A percentile compares a stretch with the other conserved stretches of the same genome.
These are phyloP conservation scores for Xylariaceae sp. DNA, from an alignment of 2,329 filamentous ascomycete species.

Conservation along the genomic window DNA sequence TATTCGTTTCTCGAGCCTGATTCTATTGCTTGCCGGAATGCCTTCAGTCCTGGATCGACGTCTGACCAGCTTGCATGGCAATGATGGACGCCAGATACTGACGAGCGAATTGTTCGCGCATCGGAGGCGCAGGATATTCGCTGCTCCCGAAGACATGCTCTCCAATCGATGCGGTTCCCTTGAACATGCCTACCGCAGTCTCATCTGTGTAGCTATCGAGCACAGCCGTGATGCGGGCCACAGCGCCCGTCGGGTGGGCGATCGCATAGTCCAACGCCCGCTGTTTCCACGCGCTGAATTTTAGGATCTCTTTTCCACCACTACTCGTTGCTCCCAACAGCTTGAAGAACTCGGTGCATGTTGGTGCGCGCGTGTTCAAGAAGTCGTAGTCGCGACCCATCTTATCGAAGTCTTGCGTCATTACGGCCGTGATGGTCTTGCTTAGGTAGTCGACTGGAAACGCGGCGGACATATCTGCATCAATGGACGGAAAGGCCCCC, in stretches of 20 bases:
- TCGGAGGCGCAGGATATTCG: slow-evolving; percentile 17
- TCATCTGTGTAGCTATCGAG: slow-evolving; percentile 21
- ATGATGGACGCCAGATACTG: slow-evolving; percentile 10
- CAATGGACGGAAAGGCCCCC: slow-evolving; percentile 22
- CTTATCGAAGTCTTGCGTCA: slow-evolving; percentile 17
- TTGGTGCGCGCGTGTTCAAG: slow-evolving; percentile 17
- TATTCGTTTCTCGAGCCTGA: too few relatives aligned
- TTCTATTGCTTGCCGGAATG: too few relatives aligned
- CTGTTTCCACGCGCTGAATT: slow-evolving; percentile 20
- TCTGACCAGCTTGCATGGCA: too few relatives aligned
- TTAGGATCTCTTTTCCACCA: slow-evolving; percentile 14
- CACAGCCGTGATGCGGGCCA: slow-evolving; percentile 24
- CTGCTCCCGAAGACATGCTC: slow-evolving; percentile 19
- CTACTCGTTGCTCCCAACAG: slow-evolving; percentile 11
- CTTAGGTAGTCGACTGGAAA: slow-evolving; percentile 26
- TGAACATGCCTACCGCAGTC: slow-evolving; percentile 20
- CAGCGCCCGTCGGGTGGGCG: slow-evolving; percentile 12
- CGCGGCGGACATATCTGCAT: slow-evolving; percentile 21
- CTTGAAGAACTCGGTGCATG: slow-evolving; percentile 21
- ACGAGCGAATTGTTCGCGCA: slow-evolving; percentile 13
- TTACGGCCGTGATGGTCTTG: slow-evolving; percentile 18
- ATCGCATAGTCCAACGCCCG: slow-evolving; percentile 18
- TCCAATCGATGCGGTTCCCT: slow-evolving; percentile 17
- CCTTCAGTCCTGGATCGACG: too few relatives aligned
- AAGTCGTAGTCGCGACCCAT: slow-evolving; percentile 25